Base-by-base conservation (phyloP, 495 filamentous ascomycete species). In the Entonaema liquescens region DNA sequence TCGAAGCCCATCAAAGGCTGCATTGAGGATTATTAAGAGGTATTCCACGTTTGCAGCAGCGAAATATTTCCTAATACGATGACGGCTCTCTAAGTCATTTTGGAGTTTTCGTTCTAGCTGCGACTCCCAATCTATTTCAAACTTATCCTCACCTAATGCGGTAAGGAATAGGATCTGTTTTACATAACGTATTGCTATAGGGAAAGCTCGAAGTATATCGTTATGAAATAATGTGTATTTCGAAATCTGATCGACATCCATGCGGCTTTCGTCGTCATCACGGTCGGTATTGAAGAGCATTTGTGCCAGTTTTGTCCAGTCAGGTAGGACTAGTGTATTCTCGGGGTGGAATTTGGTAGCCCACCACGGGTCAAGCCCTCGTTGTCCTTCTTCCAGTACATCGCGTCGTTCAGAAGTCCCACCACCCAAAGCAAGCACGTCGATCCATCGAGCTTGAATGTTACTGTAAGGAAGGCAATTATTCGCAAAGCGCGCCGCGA, bases 401-500 rank as follows among this genome's bases (percentile, higher is more conserved):
- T 98, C 95, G 42, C 90, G 90, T 53, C 91, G 86, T 73, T 93
- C 89, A 35, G 84, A 82, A 4, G 82, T 80, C 1, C 85, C 85
- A 19, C 84, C 84, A 36, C 90, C 87, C 44, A 96, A 78, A 42
- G 93, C 93, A 67, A 97, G 84, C 31, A 98, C 83, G 79, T 97
- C 87, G 53, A 96, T 91, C 93, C 93, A 98, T 49, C 95, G 88
- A 40, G 90, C 95, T 21, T 88, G 83, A 12, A 93, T 84, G 74
- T 96, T 93, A 36, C 80, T 83, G 67, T 91, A 98, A 2, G 90
- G 89, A 11, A 99, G 83, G 72, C 93, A 97, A n/a, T 91, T 84
- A 72, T 98, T 98, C 2, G 93, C 91, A 83, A 94, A 98, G 25
- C 93, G 90, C 4, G 95, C 87, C n/a, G 91, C 91, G 19, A 91